A percentile compares a stretch with the other conserved stretches of the same genome.
Evolutionary conservation across 352 stramenopile genomes (phyloP).

Genomic region (Phytophthora citrophthora): DNA sequence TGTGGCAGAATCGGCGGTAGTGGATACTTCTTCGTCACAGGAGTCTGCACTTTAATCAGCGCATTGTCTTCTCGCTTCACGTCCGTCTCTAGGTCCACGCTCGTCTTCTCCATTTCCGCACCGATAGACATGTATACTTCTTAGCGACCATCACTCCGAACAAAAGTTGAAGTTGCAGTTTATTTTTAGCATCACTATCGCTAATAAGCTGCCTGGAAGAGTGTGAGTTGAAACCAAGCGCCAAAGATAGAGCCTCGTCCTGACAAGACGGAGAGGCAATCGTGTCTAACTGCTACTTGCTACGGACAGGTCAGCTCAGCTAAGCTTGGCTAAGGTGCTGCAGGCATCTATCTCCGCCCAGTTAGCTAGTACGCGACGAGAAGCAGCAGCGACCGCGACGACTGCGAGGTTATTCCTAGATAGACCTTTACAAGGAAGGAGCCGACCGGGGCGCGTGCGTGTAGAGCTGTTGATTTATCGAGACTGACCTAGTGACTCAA

Average conservation of each 20-base stretch:
- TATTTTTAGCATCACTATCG: conserved; percentile 26
- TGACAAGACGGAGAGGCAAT: conserved; percentile 31
- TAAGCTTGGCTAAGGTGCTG: conserved; percentile 23
- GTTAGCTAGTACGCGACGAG: conserved; percentile 24
- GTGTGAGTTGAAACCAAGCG: conserved; percentile 24
- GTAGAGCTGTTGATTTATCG: conserved; percentile 4
- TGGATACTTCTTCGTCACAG: neutral
- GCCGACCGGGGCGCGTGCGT: neutral
- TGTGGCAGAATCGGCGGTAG: conserved; percentile 36
- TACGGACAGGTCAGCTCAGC: conserved; percentile 16
- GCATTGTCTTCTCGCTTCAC: neutral
- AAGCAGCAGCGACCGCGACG: conserved; percentile 7
- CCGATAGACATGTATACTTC: neutral
- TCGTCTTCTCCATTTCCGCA: conserved; percentile 3
- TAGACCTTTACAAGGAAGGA: neutral
- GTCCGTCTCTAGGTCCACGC: neutral
- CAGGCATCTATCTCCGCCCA: conserved; percentile 9
- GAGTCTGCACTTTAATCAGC: neutral
- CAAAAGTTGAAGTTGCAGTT: conserved; percentile 37
- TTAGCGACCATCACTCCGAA: conserved; percentile 26
- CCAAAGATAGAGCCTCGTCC: conserved; percentile 14
- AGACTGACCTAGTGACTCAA: conserved; percentile 3
- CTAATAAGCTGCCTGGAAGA: no score
- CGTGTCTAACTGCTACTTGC: conserved; percentile 33
- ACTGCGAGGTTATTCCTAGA: conserved; percentile 16